phyloP scores from a whole-genome alignment of 2,329 filamentous ascomycete species.

The Macrophomina pseudophaseolina region DNA sequence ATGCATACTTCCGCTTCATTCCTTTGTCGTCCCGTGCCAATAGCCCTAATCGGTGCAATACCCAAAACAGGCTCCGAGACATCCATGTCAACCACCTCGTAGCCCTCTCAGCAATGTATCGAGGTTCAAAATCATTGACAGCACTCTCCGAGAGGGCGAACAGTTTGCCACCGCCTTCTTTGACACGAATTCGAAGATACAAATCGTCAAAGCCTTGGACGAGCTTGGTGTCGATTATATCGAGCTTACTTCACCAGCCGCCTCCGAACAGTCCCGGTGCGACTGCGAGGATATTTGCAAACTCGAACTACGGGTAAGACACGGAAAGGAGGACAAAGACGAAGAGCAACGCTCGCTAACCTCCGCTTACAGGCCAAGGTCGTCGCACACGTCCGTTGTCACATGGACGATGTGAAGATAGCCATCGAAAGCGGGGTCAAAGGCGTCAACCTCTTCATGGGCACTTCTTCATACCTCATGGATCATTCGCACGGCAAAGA shows the following conservation, averaged over 20 bases:
- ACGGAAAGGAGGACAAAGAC: not conserved
- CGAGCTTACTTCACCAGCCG: constrained; percentile 84
- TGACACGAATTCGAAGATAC: constrained; percentile 79
- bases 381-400: constrained; percentile 77
- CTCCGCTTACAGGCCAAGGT: constrained; percentile 54
- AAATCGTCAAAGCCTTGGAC: constrained; percentile 76
- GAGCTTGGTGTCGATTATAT: constrained; percentile 91
- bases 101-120: constrained; percentile 73
- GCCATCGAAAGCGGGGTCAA: constrained; percentile 85
- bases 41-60: too few relatives aligned
- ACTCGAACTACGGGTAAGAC: constrained; percentile 74
- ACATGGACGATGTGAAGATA: constrained; percentile 77
- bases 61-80: too few relatives aligned
- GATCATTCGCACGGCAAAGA: constrained; percentile 89
- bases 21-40: too few relatives aligned
- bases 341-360: constrained; percentile 24
- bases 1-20: too few relatives aligned
- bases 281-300: constrained; percentile 95
- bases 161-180: constrained; percentile 73
- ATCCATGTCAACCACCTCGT: constrained; percentile 71
- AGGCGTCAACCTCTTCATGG: constrained; percentile 82
- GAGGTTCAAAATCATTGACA: constrained; percentile 84
- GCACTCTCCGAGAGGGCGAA: constrained; percentile 75
- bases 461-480: constrained; percentile 79
- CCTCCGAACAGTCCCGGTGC: constrained; percentile 80